phyloP scores from a whole-genome alignment of 345 rosid genomes.

The Noccaea bulbosa region DNA sequence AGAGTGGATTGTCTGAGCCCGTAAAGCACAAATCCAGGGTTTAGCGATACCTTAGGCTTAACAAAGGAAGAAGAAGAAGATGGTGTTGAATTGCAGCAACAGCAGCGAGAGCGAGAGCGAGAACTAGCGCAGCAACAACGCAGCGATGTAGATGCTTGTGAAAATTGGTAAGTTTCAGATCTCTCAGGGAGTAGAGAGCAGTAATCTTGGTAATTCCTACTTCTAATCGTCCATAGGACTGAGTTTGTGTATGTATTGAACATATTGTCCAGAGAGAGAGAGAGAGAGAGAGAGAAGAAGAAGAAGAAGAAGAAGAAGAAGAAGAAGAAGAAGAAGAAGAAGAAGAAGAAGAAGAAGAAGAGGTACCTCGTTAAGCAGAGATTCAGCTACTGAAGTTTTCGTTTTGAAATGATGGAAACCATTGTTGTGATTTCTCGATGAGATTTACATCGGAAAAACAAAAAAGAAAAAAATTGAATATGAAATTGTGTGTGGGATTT shows the following conservation, averaged over 20 bases:
- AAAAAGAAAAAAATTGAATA: background rate
- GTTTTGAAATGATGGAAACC: background rate
- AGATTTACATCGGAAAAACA: background rate
- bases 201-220: constrained; percentile 57
- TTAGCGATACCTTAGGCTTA: constrained; percentile 45
- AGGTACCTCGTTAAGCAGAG: background rate
- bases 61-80: constrained; percentile 42
- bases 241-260: constrained; percentile 58
- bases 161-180: constrained; percentile 46
- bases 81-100: constrained; percentile 39
- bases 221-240: constrained; percentile 49
- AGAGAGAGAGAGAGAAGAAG: too few relatives aligned
- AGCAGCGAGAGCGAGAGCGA: constrained; percentile 44
- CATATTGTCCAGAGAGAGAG: constrained; percentile 38
- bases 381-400: background rate
- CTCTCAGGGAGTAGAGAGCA: constrained; percentile 53
- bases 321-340: too few relatives aligned
- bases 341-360: background rate
- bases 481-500: constrained; percentile 21
- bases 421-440: constrained; percentile 27
- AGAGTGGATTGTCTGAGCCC: constrained; percentile 77
- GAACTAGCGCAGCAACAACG: constrained; percentile 46
- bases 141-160: constrained; percentile 30
- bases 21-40: constrained; percentile 52
- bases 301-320: background rate